These are phyloP conservation scores for Musa itinerans DNA, from an alignment of 176 grass and related monocot genomes.

Conservation along the genomic window DNA sequence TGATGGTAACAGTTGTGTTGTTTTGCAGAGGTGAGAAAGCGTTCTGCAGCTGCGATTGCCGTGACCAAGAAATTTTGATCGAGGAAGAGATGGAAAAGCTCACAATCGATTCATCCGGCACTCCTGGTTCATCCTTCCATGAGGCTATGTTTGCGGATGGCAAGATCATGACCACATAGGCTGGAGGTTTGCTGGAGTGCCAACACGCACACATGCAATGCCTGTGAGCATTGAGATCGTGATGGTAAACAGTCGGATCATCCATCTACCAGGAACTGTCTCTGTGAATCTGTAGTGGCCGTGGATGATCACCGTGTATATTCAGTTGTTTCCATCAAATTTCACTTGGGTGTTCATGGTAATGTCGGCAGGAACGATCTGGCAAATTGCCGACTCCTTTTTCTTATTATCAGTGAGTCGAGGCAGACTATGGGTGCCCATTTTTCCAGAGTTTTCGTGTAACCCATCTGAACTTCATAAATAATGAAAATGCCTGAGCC, in stretches of 20 bases:
- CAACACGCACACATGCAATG: background rate
- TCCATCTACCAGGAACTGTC: conserved; percentile 1
- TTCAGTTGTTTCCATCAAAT: conserved; percentile 10
- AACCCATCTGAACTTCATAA: too few species aligned
- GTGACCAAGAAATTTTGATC: conserved; percentile 34
- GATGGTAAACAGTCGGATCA: background rate
- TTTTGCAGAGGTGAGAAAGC: conserved; percentile 63
- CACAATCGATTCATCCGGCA: background rate
- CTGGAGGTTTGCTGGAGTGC: background rate
- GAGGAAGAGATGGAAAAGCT: conserved; percentile 46
- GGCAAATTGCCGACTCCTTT: too few species aligned
- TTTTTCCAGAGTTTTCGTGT: too few species aligned
- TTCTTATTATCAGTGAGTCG: too few species aligned
- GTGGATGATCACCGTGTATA: conserved; percentile 4
- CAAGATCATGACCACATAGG: background rate
- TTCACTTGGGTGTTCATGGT: background rate
- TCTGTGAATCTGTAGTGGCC: conserved; percentile 6
- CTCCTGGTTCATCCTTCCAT: background rate
- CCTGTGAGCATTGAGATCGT: background rate
- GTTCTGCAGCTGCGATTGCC: conserved; percentile 82
- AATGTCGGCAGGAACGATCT: too few species aligned
- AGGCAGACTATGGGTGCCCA: too few species aligned
- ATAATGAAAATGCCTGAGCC: too few species aligned
- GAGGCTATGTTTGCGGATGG: conserved; percentile 6
- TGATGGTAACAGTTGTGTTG: background rate